Base-by-base conservation (phyloP, 2,329 filamentous ascomycete genomes). In the Phyllosticta citribraziliensis region DNA sequence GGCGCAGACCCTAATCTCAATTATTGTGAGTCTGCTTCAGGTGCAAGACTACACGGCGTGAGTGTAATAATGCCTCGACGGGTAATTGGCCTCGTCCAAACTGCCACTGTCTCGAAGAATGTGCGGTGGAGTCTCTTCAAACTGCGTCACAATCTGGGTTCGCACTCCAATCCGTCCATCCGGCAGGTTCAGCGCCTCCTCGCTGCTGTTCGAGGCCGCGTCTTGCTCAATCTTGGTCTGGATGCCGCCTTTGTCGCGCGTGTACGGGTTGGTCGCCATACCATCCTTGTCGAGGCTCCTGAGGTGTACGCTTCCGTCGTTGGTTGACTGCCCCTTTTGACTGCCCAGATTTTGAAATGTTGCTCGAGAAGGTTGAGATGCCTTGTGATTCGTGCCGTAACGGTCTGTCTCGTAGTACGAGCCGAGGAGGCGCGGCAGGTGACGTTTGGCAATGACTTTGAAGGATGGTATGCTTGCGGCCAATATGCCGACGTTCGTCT, bases 391-490 rank as follows among this genome's bases (percentile, higher is more conserved):
- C 1, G 55, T 53, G 5, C 51, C 30, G 25, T 62, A 57, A 10
- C 33, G 51, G 11, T 62, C 50, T n/a, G 55, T 57, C 30, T 62
- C 60, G 60, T 62, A 62, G 57, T 56, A 58, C 52, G 52, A 55
- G 20, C 61, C 61, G 27, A 62, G 57, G 22, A 62, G 56, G 12
- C 61, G 56, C 17, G 61, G 61, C 20, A 56, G 52, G 56, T 62
- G 57, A 17, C 56, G 56, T 52, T 62, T 62, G 51, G 60, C 60
- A 51, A 62, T 62, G 60, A 62, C 60, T 30, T 62, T 62, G 60
- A 63, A 63, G 2, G 58, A 63, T 10, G 62, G 62, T 14, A 63
- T 63, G 20, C 55, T 58, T 25, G 62, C 62, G 10, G 62, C 62
- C 1, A 56, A 24, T 30, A 63, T 63, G 40, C 55, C 58, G 24